These are phyloP conservation scores for Periconia macrospinosa DNA, from an alignment of 2,329 filamentous ascomycete genomes.

Conservation along the genomic window DNA sequence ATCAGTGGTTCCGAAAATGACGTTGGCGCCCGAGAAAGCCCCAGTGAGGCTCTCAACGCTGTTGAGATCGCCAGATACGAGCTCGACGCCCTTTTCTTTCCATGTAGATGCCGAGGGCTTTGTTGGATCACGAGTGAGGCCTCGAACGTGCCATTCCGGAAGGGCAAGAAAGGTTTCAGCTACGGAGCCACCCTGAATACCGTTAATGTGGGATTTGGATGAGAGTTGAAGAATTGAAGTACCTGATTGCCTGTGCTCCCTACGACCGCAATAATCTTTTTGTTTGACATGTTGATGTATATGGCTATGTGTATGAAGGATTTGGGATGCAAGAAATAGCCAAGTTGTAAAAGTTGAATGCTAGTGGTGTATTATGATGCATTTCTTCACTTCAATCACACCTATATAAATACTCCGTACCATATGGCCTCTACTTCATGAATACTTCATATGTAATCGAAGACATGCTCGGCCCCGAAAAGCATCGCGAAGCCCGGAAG, in stretches of 20 bases:
- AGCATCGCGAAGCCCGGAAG: neutral
- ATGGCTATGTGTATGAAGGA: neutral
- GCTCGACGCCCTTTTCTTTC: conserved; percentile 18
- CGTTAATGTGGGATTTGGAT: neutral
- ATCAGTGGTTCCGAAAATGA: conserved; percentile 46
- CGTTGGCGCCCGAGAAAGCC: conserved; percentile 18
- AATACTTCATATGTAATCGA: no score
- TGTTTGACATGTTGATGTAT: conserved; percentile 13
- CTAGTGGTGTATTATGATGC: no score
- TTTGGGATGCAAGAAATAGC: neutral
- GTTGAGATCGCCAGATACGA: conserved; percentile 19
- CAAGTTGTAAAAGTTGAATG: no score
- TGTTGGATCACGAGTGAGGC: conserved; percentile 49
- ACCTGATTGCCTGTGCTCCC: conserved; percentile 23
- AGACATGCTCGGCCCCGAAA: no score
- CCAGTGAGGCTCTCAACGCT: conserved; percentile 13
- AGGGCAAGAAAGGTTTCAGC: conserved; percentile 25
- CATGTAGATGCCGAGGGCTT: conserved; percentile 38
- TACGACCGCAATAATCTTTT: conserved; percentile 21
- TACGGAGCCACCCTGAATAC: conserved; percentile 21
- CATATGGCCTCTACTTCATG: neutral
- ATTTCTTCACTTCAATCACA: neutral
- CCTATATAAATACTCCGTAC: neutral
- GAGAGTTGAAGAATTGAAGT: neutral
- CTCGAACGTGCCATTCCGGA: conserved; percentile 32